These are phyloP conservation scores for Penstemon barbatus DNA, from an alignment of 257 asterid genomes.

Conservation along the genomic window DNA sequence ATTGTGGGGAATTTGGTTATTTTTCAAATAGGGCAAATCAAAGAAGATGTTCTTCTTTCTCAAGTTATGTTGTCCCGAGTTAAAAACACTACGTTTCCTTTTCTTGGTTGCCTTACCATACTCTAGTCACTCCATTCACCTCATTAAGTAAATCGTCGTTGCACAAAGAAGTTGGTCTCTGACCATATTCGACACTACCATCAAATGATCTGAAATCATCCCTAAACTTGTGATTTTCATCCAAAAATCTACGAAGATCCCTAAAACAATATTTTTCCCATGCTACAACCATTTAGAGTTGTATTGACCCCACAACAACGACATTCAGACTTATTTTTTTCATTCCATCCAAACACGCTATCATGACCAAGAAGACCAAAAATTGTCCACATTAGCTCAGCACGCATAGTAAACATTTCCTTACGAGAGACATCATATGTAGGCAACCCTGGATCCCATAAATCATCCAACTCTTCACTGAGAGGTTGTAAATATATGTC, in stretches of 20 bases:
- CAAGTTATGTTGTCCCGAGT: neutral
- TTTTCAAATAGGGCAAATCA: conserved; percentile 20
- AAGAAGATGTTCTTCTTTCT: conserved; percentile 22
- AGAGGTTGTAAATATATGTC: conserved; percentile 9
- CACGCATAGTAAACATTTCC: conserved; percentile 1
- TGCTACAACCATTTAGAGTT: neutral
- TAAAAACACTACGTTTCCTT: neutral
- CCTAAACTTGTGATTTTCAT: neutral
- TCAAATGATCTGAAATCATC: neutral
- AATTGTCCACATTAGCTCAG: conserved; percentile 9
- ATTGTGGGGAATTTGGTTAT: neutral
- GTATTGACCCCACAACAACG: neutral
- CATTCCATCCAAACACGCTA: conserved; percentile 7
- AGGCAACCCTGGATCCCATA: conserved; percentile 3
- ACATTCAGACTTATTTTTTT: neutral
- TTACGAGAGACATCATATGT: neutral
- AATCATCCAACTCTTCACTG: conserved; percentile 7
- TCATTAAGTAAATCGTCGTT: neutral
- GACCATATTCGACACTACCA: neutral
- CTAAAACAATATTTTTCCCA: neutral
- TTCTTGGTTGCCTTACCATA: neutral
- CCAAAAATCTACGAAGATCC: neutral
- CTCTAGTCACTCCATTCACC: neutral
- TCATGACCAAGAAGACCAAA: neutral
- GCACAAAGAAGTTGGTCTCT: neutral